Percentiles rank a stretch among this genome's conserved stretches.
These are phyloP conservation scores for Hirschioporus abietinus DNA, from an alignment of 768 basidiomycete genomes.

Conservation along the genomic window DNA sequence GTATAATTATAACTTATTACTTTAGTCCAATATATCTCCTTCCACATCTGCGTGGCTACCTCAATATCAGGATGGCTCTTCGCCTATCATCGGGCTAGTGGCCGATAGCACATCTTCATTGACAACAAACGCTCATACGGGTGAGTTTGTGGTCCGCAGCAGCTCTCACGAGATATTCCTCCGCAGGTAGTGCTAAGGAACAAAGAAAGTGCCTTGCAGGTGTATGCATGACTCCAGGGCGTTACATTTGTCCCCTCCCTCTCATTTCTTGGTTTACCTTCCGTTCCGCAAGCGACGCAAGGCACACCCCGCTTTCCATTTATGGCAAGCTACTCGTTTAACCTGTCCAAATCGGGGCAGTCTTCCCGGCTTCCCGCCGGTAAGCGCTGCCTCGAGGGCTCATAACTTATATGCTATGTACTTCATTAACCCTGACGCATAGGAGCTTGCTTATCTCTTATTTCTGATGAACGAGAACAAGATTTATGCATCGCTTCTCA, in stretches of 20 bases:
- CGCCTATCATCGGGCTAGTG: background rate
- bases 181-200: background rate
- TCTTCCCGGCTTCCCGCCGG: background rate
- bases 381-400: background rate
- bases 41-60: background rate
- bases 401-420: background rate
- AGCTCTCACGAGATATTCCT: background rate
- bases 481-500: background rate
- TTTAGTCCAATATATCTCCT: background rate
- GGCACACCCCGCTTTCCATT: background rate
- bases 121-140: background rate
- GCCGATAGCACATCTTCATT: background rate
- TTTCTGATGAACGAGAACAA: background rate
- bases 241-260: background rate
- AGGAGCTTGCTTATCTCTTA: background rate
- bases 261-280: background rate
- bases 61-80: background rate
- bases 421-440: conserved; percentile 1
- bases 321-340: background rate
- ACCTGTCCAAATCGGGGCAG: background rate
- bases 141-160: background rate
- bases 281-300: background rate
- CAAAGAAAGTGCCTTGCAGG: background rate
- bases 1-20: background rate
- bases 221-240: background rate